Conservation (phyloP, 2,329 filamentous ascomycete genomes). For the Monilinia aucupariae region DNA sequence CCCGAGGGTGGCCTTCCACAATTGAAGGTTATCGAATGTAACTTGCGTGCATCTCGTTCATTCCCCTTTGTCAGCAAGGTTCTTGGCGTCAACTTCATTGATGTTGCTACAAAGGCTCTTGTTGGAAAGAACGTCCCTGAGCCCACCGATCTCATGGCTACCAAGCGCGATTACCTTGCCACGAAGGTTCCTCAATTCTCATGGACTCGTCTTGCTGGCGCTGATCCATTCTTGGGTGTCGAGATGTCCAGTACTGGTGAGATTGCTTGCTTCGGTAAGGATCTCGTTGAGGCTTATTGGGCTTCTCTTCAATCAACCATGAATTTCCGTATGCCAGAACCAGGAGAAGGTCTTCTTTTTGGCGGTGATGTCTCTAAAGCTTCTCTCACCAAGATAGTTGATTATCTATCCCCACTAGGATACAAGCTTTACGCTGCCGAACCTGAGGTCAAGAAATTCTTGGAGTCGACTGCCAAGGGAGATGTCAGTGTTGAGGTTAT, state of each 20-base stretch:
- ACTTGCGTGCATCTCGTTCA: conserved; percentile 91
- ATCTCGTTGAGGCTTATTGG: conserved; percentile 97
- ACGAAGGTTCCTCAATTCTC: conserved; percentile 99
- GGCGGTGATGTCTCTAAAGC: conserved; percentile 73
- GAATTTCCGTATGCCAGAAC: conserved; percentile 97
- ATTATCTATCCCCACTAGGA: conserved; percentile 80
- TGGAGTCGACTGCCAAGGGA: conserved; percentile 66
- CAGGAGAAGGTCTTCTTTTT: conserved; percentile 90
- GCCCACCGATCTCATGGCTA: conserved; percentile 79
- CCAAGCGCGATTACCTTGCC: conserved; percentile 85
- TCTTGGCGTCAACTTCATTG: conserved; percentile 93
- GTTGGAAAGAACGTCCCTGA: conserved; percentile 79
- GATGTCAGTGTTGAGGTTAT: conserved; percentile 77
- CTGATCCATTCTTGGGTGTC: conserved; percentile 94
- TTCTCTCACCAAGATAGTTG: conserved; percentile 70
- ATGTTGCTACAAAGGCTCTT: conserved; percentile 83
- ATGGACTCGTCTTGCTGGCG: conserved; percentile 95
- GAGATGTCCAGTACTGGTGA: conserved; percentile 97
- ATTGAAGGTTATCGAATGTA: conserved; percentile 97
- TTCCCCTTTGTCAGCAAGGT: conserved; percentile 99
- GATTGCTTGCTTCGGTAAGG: conserved; percentile 97
- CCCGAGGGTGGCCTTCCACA: conserved; percentile 67
- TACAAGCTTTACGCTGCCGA: conserved; percentile 93
- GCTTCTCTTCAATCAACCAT: conserved; percentile 91
- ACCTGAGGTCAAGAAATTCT: conserved; percentile 71